Base-by-base conservation (phyloP, 2,329 filamentous ascomycete species). In the Ophiosphaerella korrae region DNA sequence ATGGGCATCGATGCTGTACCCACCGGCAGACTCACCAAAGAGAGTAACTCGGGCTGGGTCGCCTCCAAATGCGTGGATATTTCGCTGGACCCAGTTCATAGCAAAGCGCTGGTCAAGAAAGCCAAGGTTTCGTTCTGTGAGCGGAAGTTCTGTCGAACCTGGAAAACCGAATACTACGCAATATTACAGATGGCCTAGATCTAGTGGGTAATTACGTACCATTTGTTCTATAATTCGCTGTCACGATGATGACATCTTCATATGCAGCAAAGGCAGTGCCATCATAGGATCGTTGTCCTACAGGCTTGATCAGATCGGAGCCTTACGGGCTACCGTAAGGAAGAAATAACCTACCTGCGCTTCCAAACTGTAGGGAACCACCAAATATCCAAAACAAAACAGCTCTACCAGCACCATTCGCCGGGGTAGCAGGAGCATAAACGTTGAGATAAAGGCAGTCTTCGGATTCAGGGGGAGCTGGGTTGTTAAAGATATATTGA, bases 61-160 rank as follows among this genome's bases (percentile, higher is more conserved):
- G 5, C 81, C 81, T 1, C 78, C 78, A 48, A 84, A 82, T 1
- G 75, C 67, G 13, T 62, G 61, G 32, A 82, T 78, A 50, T 82
- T 79, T 24, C 76, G 74, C 45, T 76, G 72, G 2, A 79, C 81
- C 82, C 82, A 84, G 59, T 83, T 77, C 1, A 84, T 68, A 3
- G 80, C 82, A 16, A 77, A 62, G n/a, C 81, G 74, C 52, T 83
- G 81, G 45, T 84, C 82, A 71, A 81, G 82, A 63, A 83, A 81
- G 2, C 80, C 82, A 18, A 80, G 71, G 48, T 84, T 84, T 1
- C 52, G 57, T 16, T 53, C 57, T 11, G 56, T 45, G 8, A 62
- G 14, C 4, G 62, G 51, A 2, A 71, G 40, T 9, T 59, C 58
- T 2, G 66, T 58, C 7, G 63, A 55, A 18, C 39, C 51, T 39